These are phyloP conservation scores for Calvatia gigantea DNA, from an alignment of 768 basidiomycete genomes.

Conservation along the genomic window DNA sequence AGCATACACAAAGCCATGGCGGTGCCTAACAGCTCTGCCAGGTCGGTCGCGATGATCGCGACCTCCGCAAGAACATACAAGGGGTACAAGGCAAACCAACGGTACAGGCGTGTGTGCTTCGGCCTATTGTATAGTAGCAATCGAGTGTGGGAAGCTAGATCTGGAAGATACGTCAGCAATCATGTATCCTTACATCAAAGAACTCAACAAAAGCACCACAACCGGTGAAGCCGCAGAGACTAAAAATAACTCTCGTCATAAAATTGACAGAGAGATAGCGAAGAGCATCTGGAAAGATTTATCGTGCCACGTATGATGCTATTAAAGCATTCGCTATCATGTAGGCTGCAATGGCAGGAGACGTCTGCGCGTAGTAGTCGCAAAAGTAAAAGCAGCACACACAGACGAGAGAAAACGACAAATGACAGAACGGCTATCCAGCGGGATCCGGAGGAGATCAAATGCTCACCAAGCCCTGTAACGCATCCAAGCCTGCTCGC, in stretches of 20 bases:
- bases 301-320: neutral
- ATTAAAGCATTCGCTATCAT: neutral
- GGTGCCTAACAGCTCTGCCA: slow-evolving; percentile 79
- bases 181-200: too few species aligned
- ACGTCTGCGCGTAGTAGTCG: too few species aligned
- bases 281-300: neutral
- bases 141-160: slow-evolving; percentile 56
- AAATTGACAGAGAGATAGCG: too few species aligned
- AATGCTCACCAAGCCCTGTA: slow-evolving; percentile 64
- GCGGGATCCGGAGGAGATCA: too few species aligned
- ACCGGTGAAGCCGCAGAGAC: too few species aligned
- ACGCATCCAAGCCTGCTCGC: slow-evolving; percentile 81
- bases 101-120: slow-evolving; percentile 49
- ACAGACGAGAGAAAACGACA: too few species aligned
- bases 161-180: slow-evolving; percentile 23
- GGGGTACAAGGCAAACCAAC: slow-evolving; percentile 62
- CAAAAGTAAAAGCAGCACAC: neutral
- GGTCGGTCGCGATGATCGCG: slow-evolving; percentile 73
- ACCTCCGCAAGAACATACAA: slow-evolving; percentile 63
- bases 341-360: neutral
- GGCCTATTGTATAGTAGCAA: slow-evolving; percentile 63
- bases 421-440: too few species aligned
- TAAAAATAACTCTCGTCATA: neutral
- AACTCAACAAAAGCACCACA: too few species aligned
- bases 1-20: slow-evolving; percentile 79